Conservation (phyloP, 306 rosid genomes). For the Dalbergia cochinchinensis region DNA sequence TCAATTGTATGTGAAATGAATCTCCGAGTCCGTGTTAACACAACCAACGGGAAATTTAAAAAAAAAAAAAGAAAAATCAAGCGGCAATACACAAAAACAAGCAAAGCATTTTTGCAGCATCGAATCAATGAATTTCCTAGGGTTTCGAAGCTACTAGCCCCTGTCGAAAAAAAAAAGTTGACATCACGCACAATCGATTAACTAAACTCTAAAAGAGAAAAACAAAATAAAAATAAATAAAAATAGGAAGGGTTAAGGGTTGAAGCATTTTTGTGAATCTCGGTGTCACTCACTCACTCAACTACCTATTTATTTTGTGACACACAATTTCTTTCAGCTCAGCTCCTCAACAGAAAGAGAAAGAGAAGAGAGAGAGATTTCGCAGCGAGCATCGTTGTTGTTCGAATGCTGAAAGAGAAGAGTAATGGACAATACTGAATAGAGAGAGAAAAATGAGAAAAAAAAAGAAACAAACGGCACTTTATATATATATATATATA, state of each 20-base stretch:
- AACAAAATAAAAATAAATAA: not conserved
- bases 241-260: not conserved
- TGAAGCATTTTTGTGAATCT: not conserved
- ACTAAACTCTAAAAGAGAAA: not conserved
- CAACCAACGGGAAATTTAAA: not conserved
- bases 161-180: not conserved
- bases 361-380: not conserved
- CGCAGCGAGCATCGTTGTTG: not conserved
- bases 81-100: not conserved
- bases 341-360: too few species aligned
- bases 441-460: not conserved
- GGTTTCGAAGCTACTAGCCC: constrained; percentile 40
- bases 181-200: not conserved
- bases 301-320: not conserved
- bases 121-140: constrained; percentile 25
- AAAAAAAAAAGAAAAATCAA: not conserved
- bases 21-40: too few species aligned
- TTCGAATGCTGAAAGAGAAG: not conserved
- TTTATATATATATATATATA: not conserved
- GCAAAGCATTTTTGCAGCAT: not conserved
- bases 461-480: constrained; percentile 44
- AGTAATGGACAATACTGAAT: not conserved
- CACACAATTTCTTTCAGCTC: not conserved
- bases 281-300: not conserved
- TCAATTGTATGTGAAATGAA: too few species aligned